phyloP scores from a whole-genome alignment of 192 early-diverging fungal genomes.

The Chytriomyces confervae region DNA sequence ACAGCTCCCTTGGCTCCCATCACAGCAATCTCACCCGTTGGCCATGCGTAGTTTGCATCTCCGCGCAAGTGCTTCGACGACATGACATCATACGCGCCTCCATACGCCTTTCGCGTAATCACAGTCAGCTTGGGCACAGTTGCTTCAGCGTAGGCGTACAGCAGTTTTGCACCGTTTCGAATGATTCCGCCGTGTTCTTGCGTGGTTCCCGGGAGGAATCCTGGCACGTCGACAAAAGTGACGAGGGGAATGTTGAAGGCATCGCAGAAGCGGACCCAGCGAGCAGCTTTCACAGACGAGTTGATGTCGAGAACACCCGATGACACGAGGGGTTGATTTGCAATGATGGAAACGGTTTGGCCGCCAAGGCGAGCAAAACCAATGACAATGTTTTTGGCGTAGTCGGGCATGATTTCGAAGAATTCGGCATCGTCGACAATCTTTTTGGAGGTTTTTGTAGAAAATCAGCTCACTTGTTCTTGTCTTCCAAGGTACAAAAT shows the following conservation, averaged over 20 bases:
- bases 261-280: constrained; percentile 96
- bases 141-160: constrained; percentile 91
- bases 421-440: constrained; percentile 82
- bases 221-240: constrained; percentile 96
- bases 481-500: not conserved
- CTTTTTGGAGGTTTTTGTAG: constrained; percentile 1
- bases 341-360: constrained; percentile 84
- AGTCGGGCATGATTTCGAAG: constrained; percentile 92
- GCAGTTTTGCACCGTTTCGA: constrained; percentile 92
- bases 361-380: constrained; percentile 88
- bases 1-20: constrained; percentile 98
- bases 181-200: constrained; percentile 98
- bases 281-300: constrained; percentile 91
- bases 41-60: constrained; percentile 92
- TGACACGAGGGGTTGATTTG: constrained; percentile 94
- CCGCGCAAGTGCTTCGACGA: constrained; percentile 92
- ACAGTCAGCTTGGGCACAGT: constrained; percentile 96
- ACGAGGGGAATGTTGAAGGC: constrained; percentile 94
- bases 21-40: constrained; percentile 96
- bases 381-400: constrained; percentile 90
- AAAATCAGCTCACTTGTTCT: not conserved
- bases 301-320: constrained; percentile 96
- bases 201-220: constrained; percentile 92
- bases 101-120: constrained; percentile 95
- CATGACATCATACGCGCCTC: constrained; percentile 98